phyloP scores from a whole-genome alignment of 345 rosid genomes.

The Brassica cretica region DNA sequence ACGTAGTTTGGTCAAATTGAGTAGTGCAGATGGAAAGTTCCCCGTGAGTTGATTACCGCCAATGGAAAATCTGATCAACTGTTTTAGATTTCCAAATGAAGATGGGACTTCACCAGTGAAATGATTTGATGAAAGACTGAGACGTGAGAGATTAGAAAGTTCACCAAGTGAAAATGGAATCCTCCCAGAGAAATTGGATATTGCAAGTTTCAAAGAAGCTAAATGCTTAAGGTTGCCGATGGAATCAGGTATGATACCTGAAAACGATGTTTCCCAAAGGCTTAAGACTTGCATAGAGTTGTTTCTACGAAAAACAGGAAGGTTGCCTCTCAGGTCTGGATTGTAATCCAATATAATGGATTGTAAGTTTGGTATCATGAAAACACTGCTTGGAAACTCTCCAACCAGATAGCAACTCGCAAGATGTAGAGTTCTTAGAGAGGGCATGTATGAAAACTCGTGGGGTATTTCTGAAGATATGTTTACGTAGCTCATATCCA shows the following conservation, averaged over 20 bases:
- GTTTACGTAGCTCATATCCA: background rate
- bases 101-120: background rate
- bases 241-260: background rate
- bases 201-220: background rate
- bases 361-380: background rate
- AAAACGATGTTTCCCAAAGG: background rate
- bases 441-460: background rate
- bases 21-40: background rate
- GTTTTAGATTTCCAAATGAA: background rate
- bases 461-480: constrained; percentile 1
- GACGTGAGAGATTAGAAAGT: background rate
- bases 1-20: constrained; percentile 2
- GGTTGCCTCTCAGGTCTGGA: background rate
- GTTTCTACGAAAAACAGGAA: background rate
- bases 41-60: background rate
- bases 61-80: background rate
- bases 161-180: background rate
- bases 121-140: background rate
- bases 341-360: background rate
- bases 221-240: background rate
- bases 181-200: background rate
- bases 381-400: background rate
- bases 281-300: background rate
- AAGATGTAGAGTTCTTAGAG: constrained; percentile 3
- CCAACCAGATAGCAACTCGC: background rate